Base-by-base conservation (phyloP, 2,329 filamentous ascomycete genomes). In the Macrophomina tecta region DNA sequence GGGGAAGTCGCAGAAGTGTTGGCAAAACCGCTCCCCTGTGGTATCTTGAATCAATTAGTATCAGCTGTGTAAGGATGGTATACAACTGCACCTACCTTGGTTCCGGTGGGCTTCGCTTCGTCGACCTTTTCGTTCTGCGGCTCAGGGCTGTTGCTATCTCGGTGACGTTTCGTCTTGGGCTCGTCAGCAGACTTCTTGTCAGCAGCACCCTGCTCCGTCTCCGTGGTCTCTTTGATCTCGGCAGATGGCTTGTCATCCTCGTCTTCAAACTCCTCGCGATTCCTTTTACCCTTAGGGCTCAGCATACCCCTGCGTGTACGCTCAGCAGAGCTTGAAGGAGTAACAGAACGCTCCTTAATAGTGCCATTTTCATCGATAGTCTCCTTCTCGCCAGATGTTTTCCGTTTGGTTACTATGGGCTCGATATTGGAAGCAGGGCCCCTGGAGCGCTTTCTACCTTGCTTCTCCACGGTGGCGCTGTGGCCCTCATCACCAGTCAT, bases 211-310 rank as follows among this genome's bases (percentile, higher is more conserved):
- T 65, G 38, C 34, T 55, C 34, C 16, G 52, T 46, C 18, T 55
- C 48, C n/a, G 53, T 32, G 28, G n/a, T 48, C 28, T 40, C 69
- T 23, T 68, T 58, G 23, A 67, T 49, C 8, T 64, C 66, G 14
- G 45, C n/a, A n/a, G 58, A 45, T 16, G 61, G 38, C 36, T 64
- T 68, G 38, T 66, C 49, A 12, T 71, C 67, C 11, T 68, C 70
- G 34, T 69, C 42, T 4, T 69, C 58, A 49, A 68, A 70, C 61
- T 72, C 69, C 30, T 79, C 79, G 42, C 78, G 76, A 71, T 78
- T 81, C 61, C 82, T 78, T 76, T 84, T 84, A 71, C 80, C 82
- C 72, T 83, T 83, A n/a, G 82, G 82, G 66, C 82, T 84, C 36
- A 74, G 71, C 45, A 79, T 65, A 6, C 51, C 56, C 38, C 67